Percentiles rank a stretch among this genome's conserved stretches.
Conservation (phyloP, 805 yeast species). For the Nakazawaea wyomingensis region DNA sequence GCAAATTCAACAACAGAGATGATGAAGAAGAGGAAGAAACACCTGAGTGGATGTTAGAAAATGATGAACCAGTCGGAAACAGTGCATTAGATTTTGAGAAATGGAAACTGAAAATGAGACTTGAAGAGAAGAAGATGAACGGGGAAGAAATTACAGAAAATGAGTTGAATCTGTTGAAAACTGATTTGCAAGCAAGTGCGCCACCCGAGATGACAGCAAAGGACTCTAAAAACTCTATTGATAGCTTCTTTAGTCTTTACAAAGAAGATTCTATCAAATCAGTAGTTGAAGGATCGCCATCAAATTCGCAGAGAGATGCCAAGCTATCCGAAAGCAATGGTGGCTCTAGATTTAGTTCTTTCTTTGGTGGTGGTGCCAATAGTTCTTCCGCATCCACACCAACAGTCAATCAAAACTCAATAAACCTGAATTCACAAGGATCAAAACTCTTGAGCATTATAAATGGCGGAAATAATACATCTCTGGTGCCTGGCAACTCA, state of each 20-base stretch:
- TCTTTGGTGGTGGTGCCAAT: conserved; percentile 12
- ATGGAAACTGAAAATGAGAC: conserved; percentile 51
- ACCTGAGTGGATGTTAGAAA: conserved; percentile 33
- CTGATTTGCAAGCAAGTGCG: background rate
- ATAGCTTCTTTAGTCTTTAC: conserved; percentile 37
- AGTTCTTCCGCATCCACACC: conserved; percentile 2
- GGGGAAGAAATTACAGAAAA: conserved; percentile 33
- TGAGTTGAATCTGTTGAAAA: conserved; percentile 19
- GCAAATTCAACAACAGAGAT: conserved; percentile 19
- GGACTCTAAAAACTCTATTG: conserved; percentile 33
- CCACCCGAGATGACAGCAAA: background rate
- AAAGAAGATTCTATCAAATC: conserved; percentile 8
- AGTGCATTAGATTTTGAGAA: conserved; percentile 54
- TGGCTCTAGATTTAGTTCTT: conserved; percentile 18
- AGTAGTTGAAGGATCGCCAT: background rate
- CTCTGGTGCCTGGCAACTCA: background rate
- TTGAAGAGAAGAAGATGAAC: conserved; percentile 42
- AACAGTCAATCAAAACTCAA: conserved; percentile 1
- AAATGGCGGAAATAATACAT: conserved; percentile 2
- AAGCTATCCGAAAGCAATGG: conserved; percentile 1
- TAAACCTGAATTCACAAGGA: background rate
- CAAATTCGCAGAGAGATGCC: background rate
- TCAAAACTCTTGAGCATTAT: conserved; percentile 20
- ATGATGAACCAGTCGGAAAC: conserved; percentile 38
- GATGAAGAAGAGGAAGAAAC: conserved; percentile 29